Conservation (phyloP, 192 early-diverging fungal genomes). For the Cetraspora pellucida region DNA sequence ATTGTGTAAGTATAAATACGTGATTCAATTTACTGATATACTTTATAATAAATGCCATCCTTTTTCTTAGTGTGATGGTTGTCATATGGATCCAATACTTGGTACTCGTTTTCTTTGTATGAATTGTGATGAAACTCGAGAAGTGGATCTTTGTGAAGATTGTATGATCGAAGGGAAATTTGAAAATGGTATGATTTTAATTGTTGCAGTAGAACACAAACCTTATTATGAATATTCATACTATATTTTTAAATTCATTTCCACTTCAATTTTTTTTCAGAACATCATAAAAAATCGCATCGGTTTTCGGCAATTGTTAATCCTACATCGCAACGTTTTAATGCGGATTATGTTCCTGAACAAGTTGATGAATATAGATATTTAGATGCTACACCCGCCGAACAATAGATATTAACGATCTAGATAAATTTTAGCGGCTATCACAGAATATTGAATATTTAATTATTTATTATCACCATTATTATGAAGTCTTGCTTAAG, state of each 20-base stretch:
- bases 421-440: too few relatives aligned
- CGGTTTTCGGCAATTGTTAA: background rate
- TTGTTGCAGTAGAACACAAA: background rate
- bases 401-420: too few relatives aligned
- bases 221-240: background rate
- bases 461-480: too few relatives aligned
- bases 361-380: conserved; percentile 1
- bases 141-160: conserved; percentile 70
- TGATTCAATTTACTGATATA: background rate
- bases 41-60: background rate
- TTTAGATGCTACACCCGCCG: background rate
- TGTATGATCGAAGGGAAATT: conserved; percentile 39
- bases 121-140: conserved; percentile 61
- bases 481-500: too few relatives aligned
- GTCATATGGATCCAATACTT: conserved; percentile 72
- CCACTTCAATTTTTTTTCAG: background rate
- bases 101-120: conserved; percentile 70
- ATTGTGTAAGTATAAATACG: conserved; percentile 34
- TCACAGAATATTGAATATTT: too few relatives aligned
- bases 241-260: background rate
- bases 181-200: conserved; percentile 3
- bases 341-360: conserved; percentile 2
- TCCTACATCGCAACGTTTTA: background rate
- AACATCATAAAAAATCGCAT: background rate
- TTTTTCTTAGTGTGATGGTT: conserved; percentile 60